Evolutionary conservation across 495 filamentous ascomycete genomes (phyloP), one percentile per base, ranked within the genome.

Genomic region (Penicillium waksmanii): DNA sequence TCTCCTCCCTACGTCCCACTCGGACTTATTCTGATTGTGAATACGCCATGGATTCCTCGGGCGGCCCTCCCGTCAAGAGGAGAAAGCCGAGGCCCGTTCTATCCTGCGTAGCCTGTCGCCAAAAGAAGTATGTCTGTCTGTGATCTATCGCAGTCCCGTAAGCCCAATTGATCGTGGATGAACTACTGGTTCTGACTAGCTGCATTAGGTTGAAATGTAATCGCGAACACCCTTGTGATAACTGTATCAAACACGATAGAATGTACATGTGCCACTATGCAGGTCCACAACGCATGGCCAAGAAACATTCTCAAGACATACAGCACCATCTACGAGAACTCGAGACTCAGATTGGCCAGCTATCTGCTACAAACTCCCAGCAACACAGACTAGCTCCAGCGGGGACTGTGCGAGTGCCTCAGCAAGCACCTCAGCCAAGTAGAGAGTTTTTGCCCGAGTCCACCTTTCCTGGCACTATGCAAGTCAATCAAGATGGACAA

Each of bases 381-480:
- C 53, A 55, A 12, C 55, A 46, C 8, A 31, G 27, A 31, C 8
- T 8, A 31, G 27, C 27, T 9, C 27, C 27, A 6, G 23, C 3
- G 23, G 27, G 27, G 27, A 8, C 27, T 31, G 27, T 31, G 8
- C 27, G 7, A 31, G 27, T 9, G 27, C 27, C 27, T 8, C 27
- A 19, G 15, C 23, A 19, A 48, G 46, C 13, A 10, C 0, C 21
- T 27, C 46, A 27, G 17, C n/a, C 31, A 36, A 33, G 34, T 5
- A 36, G 40, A 21, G 18, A 36, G 23, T 17, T 36, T 11, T 7
- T 8, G 31, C 21, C 48, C 19, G 56, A 53, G 34, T 1, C 17
- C 0, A 18, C 25, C 4, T 61, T 54, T 31, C 80, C 94, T 34
- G 92, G 92, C 19, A 80, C 89, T 38, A 81, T 96, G 62, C 89